These are phyloP conservation scores for Carex parvula DNA, from an alignment of 176 grass and related monocot genomes.

Conservation along the genomic window DNA sequence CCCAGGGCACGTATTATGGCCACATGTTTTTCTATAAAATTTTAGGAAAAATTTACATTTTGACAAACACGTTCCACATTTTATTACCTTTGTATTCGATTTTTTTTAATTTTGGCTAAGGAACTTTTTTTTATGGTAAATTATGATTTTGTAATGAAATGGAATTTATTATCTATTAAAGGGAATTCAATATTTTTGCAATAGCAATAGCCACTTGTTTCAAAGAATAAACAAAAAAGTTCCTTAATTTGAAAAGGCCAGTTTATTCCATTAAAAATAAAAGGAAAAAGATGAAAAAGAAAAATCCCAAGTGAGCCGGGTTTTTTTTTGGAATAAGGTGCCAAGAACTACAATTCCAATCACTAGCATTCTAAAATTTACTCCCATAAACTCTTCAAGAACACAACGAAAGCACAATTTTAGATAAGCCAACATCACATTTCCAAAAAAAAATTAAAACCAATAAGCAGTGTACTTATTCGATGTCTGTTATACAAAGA, in stretches of 20 bases:
- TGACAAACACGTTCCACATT: background rate
- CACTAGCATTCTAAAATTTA: too few relatives aligned
- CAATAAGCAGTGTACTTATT: constrained; percentile 11
- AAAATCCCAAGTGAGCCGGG: background rate
- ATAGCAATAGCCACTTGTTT: background rate
- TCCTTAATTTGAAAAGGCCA: background rate
- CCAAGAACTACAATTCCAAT: too few relatives aligned
- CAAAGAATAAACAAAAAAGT: background rate
- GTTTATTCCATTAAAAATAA: background rate
- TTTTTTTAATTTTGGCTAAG: background rate
- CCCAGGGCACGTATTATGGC: background rate
- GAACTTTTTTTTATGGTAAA: background rate
- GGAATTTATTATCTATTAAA: background rate
- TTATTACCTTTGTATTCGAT: background rate
- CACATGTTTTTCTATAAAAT: background rate
- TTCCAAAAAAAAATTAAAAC: background rate
- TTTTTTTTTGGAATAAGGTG: background rate
- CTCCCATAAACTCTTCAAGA: too few relatives aligned
- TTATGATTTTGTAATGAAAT: background rate
- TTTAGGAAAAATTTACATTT: background rate
- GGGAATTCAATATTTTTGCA: background rate
- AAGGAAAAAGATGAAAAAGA: background rate
- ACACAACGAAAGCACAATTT: too few relatives aligned
- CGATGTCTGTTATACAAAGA: constrained; percentile 9
- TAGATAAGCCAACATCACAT: too few relatives aligned